Evolutionary conservation across 371 early-diverging fungal genomes (phyloP).

Genomic region (Fennellomyces sp.): DNA sequence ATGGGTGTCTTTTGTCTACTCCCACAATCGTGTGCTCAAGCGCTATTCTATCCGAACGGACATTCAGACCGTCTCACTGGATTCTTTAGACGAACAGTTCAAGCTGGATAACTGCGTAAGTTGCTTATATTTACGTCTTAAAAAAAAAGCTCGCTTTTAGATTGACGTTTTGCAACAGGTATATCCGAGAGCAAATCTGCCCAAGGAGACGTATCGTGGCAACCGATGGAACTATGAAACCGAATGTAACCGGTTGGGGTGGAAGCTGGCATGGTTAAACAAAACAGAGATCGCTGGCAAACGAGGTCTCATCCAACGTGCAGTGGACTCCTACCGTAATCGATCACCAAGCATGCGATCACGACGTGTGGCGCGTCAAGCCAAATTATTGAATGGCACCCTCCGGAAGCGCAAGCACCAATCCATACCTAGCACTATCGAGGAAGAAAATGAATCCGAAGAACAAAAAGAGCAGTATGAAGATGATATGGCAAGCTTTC

Average conservation of each 20-base stretch:
- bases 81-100: conserved; percentile 70
- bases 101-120: conserved; percentile 80
- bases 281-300: conserved; percentile 81
- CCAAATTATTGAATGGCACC: conserved; percentile 66
- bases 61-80: conserved; percentile 64
- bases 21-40: conserved; percentile 62
- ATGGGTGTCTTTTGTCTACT: conserved; percentile 73
- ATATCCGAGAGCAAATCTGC: conserved; percentile 74
- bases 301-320: conserved; percentile 93
- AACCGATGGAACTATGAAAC: conserved; percentile 96
- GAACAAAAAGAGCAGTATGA: conserved; percentile 25
- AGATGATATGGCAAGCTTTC: conserved; percentile 7
- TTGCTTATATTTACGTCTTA: conserved; percentile 8
- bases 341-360: conserved; percentile 81
- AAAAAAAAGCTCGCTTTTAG: background rate
- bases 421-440: background rate
- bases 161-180: conserved; percentile 23
- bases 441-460: background rate
- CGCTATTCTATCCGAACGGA: conserved; percentile 83
- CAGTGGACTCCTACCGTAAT: conserved; percentile 94
- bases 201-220: conserved; percentile 76
- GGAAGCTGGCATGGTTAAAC: conserved; percentile 92
- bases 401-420: conserved; percentile 42
- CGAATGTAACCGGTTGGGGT: conserved; percentile 89
- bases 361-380: conserved; percentile 83